Evolutionary conservation across 306 rosid species (phyloP).

Genomic region (Dryas octopetala): DNA sequence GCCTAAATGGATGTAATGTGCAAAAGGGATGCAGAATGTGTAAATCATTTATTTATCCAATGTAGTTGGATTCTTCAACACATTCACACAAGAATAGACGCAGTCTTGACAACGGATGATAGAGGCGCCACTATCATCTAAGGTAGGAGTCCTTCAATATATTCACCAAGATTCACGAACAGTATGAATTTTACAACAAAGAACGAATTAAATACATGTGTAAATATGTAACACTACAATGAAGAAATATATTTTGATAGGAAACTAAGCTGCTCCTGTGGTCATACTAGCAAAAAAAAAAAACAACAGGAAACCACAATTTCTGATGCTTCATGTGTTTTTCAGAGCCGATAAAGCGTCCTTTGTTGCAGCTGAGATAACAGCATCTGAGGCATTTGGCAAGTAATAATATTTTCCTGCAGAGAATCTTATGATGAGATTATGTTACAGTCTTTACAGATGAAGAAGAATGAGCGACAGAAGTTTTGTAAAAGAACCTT

Average conservation of each 20-base stretch:
- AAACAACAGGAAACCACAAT: background rate
- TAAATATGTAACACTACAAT: background rate
- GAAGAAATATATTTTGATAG: background rate
- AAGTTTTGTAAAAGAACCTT: constrained; percentile 56
- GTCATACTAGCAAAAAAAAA: background rate
- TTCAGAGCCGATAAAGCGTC: constrained; percentile 81
- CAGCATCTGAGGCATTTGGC: constrained; percentile 94
- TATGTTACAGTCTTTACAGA: constrained; percentile 12
- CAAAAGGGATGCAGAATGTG: too few species aligned
- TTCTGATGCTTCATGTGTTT: constrained; percentile 46
- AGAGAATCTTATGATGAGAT: constrained; percentile 22
- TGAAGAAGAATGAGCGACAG: constrained; percentile 17
- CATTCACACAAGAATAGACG: too few species aligned
- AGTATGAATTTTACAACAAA: background rate
- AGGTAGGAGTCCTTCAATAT: too few species aligned
- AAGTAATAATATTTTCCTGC: constrained; percentile 96
- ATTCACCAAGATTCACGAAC: background rate
- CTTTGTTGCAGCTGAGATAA: constrained; percentile 82
- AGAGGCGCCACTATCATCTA: too few species aligned
- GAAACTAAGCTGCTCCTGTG: background rate
- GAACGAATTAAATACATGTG: background rate
- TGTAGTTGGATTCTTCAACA: too few species aligned
- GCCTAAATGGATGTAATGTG: too few species aligned
- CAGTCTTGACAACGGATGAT: too few species aligned
- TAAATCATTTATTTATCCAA: too few species aligned